These are phyloP conservation scores for Diaporthe capsici DNA, from an alignment of 2,329 filamentous ascomycete genomes.

Conservation along the genomic window DNA sequence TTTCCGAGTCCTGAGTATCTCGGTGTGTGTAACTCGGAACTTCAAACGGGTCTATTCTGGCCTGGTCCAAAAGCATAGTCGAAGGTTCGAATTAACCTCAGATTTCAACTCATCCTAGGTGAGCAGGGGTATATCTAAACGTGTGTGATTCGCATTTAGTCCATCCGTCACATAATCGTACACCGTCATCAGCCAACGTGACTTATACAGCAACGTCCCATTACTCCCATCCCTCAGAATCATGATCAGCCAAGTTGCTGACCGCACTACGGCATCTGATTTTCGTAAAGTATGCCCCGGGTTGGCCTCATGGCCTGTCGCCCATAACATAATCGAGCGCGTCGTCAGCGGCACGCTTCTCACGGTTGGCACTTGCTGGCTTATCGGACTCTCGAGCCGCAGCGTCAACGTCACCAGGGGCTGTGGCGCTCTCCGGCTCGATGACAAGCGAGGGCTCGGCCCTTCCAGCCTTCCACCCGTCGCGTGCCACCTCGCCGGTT, in stretches of 20 bases:
- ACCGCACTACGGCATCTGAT: too few relatives aligned
- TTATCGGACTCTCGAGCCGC: not conserved
- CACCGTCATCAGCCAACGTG: not conserved
- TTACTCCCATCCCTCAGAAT: too few relatives aligned
- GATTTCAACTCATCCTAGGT: not conserved
- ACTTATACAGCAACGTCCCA: not conserved
- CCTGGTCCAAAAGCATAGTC: not conserved
- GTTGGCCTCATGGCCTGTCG: not conserved
- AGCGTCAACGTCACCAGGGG: not conserved
- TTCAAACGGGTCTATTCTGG: too few relatives aligned
- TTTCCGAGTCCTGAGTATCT: not conserved
- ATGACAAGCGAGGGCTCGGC: not conserved
- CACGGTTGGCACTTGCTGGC: not conserved
- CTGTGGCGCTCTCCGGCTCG: constrained; percentile 6
- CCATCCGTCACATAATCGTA: not conserved
- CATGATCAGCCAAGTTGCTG: not conserved
- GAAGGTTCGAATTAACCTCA: not conserved
- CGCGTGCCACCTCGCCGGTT: not conserved
- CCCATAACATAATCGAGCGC: constrained; percentile 16
- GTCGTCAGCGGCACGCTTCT: constrained; percentile 5
- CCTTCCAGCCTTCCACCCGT: not conserved
- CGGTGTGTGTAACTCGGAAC: not conserved
- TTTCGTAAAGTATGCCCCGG: not conserved
- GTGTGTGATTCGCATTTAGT: not conserved
- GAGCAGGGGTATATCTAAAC: constrained; percentile 14